Evolutionary conservation across 805 yeast genomes (phyloP), one percentile per base, ranked within the genome.

Genomic region (Suhomyces faveliae): DNA sequence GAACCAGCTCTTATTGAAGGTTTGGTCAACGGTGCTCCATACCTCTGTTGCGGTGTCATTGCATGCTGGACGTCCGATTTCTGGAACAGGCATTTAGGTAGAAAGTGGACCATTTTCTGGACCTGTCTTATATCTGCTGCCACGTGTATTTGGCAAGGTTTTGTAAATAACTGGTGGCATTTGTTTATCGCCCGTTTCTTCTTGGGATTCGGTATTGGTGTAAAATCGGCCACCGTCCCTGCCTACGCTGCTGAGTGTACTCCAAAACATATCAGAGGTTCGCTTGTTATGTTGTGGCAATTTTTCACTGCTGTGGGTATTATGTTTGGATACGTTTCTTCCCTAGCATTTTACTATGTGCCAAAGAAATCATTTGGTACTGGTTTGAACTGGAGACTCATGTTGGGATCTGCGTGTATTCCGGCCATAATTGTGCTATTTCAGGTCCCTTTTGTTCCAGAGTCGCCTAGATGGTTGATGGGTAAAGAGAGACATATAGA

Each of bases 301-400:
- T 80, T 81, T 56, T 83, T 83, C 72, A 83, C 87, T n/a, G 88
- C 89, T 1, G 78, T 83, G 45, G 89, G 89, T 50, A 82, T 84
- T 52, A 78, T 81, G 79, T 70, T 84, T 54, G 89, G 89, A 17
- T 80, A 81, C 51, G 79, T 81, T 27, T 72, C 83, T 15, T 74
- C 78, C 21, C 74, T 83, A 50, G 85, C 84, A 1, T 81, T 83
- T 59, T 81, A 79, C 66, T 66, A 72, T 42, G 80, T 84, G 42
- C 76, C 79, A 2, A 62, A 59, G 35, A 66, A 64, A 43, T 76
- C 77, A 23, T 71, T 79, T 46, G 62, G 76, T 22, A 68, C 70
- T 9, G 78, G 77, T 17, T 62, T 70, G 41, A 74, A 86, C 43
- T 84, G 84, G 77, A 75, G 91, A 57, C 61, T 79, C 19, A 82